Evolutionary conservation across 2,329 filamentous ascomycete genomes (phyloP), one percentile per base, ranked within the genome.

Genomic region (Hirsutella thompsonii): DNA sequence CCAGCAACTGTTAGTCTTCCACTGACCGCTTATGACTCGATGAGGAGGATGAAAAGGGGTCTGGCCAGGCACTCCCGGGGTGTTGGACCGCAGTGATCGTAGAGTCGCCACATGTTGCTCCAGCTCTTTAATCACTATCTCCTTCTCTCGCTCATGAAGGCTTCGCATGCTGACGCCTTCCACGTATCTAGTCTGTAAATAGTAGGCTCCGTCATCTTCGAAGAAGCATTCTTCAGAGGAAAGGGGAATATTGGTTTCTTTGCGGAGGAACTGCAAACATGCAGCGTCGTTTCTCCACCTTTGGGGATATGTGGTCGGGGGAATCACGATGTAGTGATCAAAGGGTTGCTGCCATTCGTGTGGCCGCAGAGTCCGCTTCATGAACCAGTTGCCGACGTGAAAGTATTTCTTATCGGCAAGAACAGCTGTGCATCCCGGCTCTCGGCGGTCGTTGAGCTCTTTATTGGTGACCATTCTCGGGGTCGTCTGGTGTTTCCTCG

Each of bases 381-480:
- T 42, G 20, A 40, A 45, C 35, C 29, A 42, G 20, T 36, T 16
- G 16, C 43, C 43, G 1, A 45, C 37, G 29, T 42, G 29, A 37
- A 42, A 45, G 30, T 45, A 45, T 23, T 42, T 42, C 41, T 38
- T 42, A 35, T 45, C 37, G 18, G 40, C 29, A 20, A 45, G 43
- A 29, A 42, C 43, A 38, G 38, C 13, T 13, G 21, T 37, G 43
- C 43, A 42, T 37, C 43, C 38, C 14, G 40, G 37, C 38, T 42
- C 40, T 29, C 40, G 37, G 34, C 38, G 40, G 40, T 42, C 36
- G 35, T 45, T 45, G 23, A 45, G 29, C 36, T 45, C 40, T 36
- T 38, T n/a, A 20, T 42, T 42, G 3, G 40, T 45, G 29, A 42
- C 40, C 43, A 45, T 44, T 19, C 30, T 33, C 46, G 48, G 54